phyloP scores from a whole-genome alignment of 495 filamentous ascomycete genomes.

The Aspergillus saccharolyticus region DNA sequence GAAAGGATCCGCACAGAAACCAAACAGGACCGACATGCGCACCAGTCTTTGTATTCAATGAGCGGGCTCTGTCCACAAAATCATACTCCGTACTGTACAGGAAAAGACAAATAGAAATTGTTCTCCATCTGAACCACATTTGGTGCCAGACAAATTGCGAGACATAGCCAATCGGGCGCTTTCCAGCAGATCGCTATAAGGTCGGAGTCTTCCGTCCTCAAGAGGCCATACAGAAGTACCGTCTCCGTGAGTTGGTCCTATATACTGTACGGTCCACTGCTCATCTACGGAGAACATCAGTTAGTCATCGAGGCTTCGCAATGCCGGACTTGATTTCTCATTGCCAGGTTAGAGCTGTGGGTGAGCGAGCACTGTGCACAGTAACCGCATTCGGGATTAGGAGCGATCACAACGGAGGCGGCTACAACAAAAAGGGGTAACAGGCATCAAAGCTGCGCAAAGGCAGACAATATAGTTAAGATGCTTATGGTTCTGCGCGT shows the following conservation, averaged over 20 bases:
- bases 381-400: neutral
- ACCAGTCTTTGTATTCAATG: neutral
- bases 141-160: neutral
- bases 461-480: neutral
- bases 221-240: neutral
- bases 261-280: neutral
- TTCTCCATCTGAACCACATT: neutral
- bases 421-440: neutral
- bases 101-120: neutral
- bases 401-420: neutral
- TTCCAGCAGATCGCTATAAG: neutral
- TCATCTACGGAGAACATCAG: neutral
- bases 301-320: neutral
- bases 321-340: too few species aligned
- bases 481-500: neutral
- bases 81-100: neutral
- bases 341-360: too few species aligned
- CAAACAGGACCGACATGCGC: neutral
- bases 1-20: too few species aligned
- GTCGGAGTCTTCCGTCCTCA: neutral
- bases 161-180: conserved; percentile 1
- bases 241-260: neutral
- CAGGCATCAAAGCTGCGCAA: neutral
- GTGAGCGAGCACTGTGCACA: neutral
- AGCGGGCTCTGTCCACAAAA: too few species aligned